Evolutionary conservation across 2,329 filamentous ascomycete species (phyloP).

Genomic region (Scedosporium minutisporum): DNA sequence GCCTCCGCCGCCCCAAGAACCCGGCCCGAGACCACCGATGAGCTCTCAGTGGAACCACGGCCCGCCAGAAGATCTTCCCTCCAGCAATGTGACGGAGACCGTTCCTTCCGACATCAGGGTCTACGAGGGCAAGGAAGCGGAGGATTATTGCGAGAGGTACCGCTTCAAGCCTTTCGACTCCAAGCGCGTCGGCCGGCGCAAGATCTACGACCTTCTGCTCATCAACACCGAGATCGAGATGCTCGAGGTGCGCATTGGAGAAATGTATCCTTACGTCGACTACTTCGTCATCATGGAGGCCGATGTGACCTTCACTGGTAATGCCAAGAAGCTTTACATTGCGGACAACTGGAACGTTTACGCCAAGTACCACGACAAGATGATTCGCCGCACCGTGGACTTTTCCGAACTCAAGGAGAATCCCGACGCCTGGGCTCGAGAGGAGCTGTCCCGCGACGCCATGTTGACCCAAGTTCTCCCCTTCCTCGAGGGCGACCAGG

Average conservation of each 20-base stretch:
- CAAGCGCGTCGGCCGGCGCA: slow-evolving; percentile 24
- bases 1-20: too few relatives aligned
- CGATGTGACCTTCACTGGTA: slow-evolving; percentile 46
- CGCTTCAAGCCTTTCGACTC: slow-evolving; percentile 26
- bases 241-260: slow-evolving; percentile 53
- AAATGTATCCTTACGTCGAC: slow-evolving; percentile 48
- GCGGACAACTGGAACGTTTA: slow-evolving; percentile 43
- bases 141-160: slow-evolving; percentile 23
- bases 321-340: slow-evolving; percentile 43
- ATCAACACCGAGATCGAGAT: slow-evolving; percentile 56
- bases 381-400: slow-evolving; percentile 39
- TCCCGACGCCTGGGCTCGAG: slow-evolving; percentile 35
- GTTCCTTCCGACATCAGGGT: neutral
- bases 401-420: slow-evolving; percentile 6
- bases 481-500: slow-evolving; percentile 27
- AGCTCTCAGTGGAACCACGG: too few relatives aligned
- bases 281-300: slow-evolving; percentile 57
- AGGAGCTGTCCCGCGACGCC: slow-evolving; percentile 44
- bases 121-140: slow-evolving; percentile 6
- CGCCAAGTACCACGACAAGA: slow-evolving; percentile 44
- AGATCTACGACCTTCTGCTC: slow-evolving; percentile 53
- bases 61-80: too few relatives aligned
- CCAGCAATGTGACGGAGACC: neutral
- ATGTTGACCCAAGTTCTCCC: slow-evolving; percentile 49
- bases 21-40: too few relatives aligned